phyloP scores from a whole-genome alignment of 352 stramenopile species.

The Globisporangium recalcitrans region DNA sequence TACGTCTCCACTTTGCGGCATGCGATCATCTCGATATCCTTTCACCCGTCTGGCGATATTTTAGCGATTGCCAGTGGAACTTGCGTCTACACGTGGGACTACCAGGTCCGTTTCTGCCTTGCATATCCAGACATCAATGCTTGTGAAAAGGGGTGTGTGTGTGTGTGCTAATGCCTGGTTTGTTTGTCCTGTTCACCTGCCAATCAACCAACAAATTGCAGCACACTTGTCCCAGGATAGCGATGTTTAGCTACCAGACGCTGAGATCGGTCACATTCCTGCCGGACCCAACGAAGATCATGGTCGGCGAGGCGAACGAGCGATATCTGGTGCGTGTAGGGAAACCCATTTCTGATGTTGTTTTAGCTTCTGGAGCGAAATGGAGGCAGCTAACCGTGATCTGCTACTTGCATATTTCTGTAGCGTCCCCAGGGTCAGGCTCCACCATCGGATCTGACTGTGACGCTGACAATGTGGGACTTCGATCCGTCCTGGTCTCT shows the following conservation, averaged over 20 bases:
- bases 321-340: slow-evolving; percentile 61
- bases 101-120: slow-evolving; percentile 69
- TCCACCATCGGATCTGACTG: slow-evolving; percentile 84
- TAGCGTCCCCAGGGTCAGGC: slow-evolving; percentile 73
- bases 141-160: too few relatives aligned
- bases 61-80: slow-evolving; percentile 94
- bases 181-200: neutral
- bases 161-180: neutral
- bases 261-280: slow-evolving; percentile 94
- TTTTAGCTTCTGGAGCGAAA: neutral
- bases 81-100: slow-evolving; percentile 95
- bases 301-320: slow-evolving; percentile 93
- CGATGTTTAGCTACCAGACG: slow-evolving; percentile 87
- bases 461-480: slow-evolving; percentile 93
- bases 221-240: slow-evolving; percentile 78
- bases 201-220: slow-evolving; percentile 14
- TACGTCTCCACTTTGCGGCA: slow-evolving; percentile 91
- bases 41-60: slow-evolving; percentile 92
- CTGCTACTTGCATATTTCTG: slow-evolving; percentile 3
- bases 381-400: neutral
- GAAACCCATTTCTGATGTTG: neutral
- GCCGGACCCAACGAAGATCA: slow-evolving; percentile 86
- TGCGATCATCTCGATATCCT: slow-evolving; percentile 96
- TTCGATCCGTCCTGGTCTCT: slow-evolving; percentile 87
- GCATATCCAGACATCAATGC: too few relatives aligned